Conservation (phyloP, 2,329 filamentous ascomycete genomes). For the Sporothrix pseudoabietina region DNA sequence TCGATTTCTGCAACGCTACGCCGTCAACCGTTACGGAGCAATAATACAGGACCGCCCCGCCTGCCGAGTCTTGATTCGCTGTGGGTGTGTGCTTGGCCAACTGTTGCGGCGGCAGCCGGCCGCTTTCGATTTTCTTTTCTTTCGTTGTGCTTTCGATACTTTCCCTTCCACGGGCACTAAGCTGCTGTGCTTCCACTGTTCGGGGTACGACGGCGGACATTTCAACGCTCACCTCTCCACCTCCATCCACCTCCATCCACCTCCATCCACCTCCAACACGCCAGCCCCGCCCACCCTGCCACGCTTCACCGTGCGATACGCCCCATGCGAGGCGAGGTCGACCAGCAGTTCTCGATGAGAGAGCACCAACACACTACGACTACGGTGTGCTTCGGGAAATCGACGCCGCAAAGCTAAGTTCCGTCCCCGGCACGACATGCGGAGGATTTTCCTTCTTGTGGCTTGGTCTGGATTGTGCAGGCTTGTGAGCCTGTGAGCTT, state of each 20-base stretch:
- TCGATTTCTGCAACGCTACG: constrained; percentile 26
- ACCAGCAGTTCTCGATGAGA: constrained; percentile 12
- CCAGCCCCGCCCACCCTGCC: not conserved
- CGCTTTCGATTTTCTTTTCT: not conserved
- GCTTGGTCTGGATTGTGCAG: not conserved
- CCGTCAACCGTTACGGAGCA: constrained; percentile 19
- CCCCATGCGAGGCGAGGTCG: not conserved
- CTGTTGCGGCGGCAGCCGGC: not conserved
- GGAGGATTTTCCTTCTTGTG: not conserved
- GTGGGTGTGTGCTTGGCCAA: constrained; percentile 3
- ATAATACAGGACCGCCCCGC: constrained; percentile 18
- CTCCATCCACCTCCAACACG: not conserved
- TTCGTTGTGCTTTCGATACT: not conserved
- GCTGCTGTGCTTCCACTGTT: not conserved
- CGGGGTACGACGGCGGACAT: not conserved
- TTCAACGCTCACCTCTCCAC: constrained; percentile 8
- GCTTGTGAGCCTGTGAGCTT: not conserved
- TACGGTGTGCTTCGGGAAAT: not conserved
- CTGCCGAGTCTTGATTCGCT: constrained; percentile 14
- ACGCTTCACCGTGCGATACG: constrained; percentile 14
- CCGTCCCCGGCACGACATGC: not conserved
- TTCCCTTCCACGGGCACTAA: not conserved
- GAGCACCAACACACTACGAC: not conserved
- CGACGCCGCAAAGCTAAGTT: constrained; percentile 9
- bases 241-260: not conserved